Base-by-base conservation (phyloP, 768 basidiomycete genomes). In the Sporobolomyces roseus region DNA sequence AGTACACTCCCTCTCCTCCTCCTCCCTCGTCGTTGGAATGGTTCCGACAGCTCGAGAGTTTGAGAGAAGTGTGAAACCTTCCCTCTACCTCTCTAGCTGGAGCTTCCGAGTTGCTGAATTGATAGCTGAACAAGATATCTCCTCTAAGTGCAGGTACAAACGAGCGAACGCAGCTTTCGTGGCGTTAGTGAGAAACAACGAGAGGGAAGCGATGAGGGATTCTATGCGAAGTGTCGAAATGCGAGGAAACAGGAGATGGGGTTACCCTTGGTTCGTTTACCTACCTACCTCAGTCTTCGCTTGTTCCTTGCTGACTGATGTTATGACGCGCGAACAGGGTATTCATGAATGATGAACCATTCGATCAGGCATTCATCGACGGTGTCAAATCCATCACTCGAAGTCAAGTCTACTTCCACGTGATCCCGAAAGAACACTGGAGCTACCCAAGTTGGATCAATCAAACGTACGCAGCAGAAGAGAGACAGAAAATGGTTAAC, bases 321-420 rank as follows among this genome's bases (percentile, higher is more conserved):
- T 4, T 29, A 3, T 23, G 16, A 4, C 29, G 48, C 27, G 52
- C 58, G 32, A 88, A 88, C 9, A 91, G 87, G 80, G 85, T 90
- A 14, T 85, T 92, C 74, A 82, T 92, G 55, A 92, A 93, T 77
- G 90, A 92, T 58, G 86, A 86, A 69, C 84, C 84, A 1, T 90
- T 90, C 76, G 83, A 84, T 4, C 85, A 87, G 9, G 85, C 85
- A 32, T 90, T 91, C 79, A 88, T 87, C 75, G 78, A 80, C 30
- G 76, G 74, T 30, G 71, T 77, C 3, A 51, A 52, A 45, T 32
- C 21, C 2, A 68, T 74, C 70, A 75, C 74, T 10, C 29, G 74
- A 17, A 63, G 61, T 60, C 66, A 73, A 23, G 72, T 76, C 27
- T 30, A 56, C 33, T 76, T 75, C 43, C 62, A 87, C 86, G 35